phyloP scores from a whole-genome alignment of 2,329 filamentous ascomycete genomes.

The Ophiobolus disseminans region DNA sequence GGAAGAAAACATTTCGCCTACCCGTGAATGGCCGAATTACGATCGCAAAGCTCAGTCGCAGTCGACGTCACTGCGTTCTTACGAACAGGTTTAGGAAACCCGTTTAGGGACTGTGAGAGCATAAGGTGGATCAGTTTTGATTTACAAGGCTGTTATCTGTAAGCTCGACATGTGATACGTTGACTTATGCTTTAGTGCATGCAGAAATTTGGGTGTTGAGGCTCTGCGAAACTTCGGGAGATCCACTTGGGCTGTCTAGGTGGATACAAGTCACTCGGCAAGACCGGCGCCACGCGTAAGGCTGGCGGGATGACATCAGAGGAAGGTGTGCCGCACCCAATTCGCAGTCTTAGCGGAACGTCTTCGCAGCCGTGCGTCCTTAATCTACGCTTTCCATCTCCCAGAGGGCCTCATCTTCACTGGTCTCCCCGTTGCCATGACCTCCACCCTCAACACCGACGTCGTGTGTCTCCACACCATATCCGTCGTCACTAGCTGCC shows the following conservation, averaged over 20 bases:
- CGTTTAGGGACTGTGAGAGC: background rate
- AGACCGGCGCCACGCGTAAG: background rate
- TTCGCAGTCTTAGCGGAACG: too few relatives aligned
- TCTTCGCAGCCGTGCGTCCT: too few relatives aligned
- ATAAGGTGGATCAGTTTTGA: conserved; percentile 2
- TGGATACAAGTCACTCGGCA: background rate
- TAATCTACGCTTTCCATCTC: too few relatives aligned
- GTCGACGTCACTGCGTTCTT: conserved; percentile 6
- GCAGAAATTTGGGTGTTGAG: conserved; percentile 24
- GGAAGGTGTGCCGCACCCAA: too few relatives aligned
- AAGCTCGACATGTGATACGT: conserved; percentile 8
- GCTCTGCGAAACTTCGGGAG: conserved; percentile 16
- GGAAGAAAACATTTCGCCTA: conserved; percentile 4
- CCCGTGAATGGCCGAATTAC: conserved; percentile 17
- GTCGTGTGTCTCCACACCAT: too few relatives aligned
- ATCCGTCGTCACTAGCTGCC: too few relatives aligned
- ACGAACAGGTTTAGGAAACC: background rate
- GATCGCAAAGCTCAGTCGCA: background rate
- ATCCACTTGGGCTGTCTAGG: conserved; percentile 5
- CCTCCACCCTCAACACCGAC: too few relatives aligned
- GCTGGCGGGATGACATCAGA: conserved; percentile 6
- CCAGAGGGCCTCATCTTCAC: too few relatives aligned
- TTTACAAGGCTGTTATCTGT: conserved; percentile 15
- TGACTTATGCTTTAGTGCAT: conserved; percentile 12
- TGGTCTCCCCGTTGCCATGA: too few relatives aligned